These are phyloP conservation scores for Neoarthrinium moseri DNA, from an alignment of 2,329 filamentous ascomycete genomes.

Conservation along the genomic window DNA sequence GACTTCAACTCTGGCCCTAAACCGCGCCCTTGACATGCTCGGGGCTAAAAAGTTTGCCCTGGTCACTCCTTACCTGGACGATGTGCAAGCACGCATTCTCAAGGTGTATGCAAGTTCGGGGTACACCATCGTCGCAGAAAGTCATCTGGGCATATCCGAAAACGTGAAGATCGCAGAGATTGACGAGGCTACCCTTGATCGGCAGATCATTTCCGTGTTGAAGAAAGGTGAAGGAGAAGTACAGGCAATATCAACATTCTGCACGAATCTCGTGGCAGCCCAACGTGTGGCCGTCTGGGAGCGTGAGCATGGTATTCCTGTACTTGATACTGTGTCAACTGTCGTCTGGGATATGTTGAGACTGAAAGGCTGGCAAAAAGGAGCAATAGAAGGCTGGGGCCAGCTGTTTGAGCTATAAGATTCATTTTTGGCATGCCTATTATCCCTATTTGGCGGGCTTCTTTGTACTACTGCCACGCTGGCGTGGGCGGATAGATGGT, in stretches of 20 bases:
- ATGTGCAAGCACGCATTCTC: slow-evolving; percentile 36
- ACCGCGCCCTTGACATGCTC: slow-evolving; percentile 28
- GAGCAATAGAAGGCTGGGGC: too few relatives aligned
- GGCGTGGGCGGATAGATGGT: too few relatives aligned
- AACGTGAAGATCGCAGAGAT: slow-evolving; percentile 37
- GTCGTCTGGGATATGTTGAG: slow-evolving; percentile 41
- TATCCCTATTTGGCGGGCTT: too few relatives aligned
- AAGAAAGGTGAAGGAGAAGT: slow-evolving; percentile 25
- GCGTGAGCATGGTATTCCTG: slow-evolving; percentile 27
- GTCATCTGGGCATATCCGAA: slow-evolving; percentile 31
- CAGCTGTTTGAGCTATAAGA: too few relatives aligned
- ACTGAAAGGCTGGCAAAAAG: too few relatives aligned
- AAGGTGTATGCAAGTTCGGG: slow-evolving; percentile 31
- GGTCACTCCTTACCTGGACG: slow-evolving; percentile 40
- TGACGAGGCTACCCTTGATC: slow-evolving; percentile 20
- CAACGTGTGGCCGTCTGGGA: slow-evolving; percentile 38
- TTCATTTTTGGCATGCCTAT: too few relatives aligned
- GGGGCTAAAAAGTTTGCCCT: slow-evolving; percentile 29
- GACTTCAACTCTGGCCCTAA: slow-evolving; percentile 39
- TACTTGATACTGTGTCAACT: slow-evolving; percentile 41
- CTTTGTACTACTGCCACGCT: too few relatives aligned
- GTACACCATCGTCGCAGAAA: slow-evolving; percentile 29
- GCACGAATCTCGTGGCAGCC: slow-evolving; percentile 40
- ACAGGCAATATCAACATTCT: slow-evolving; percentile 37
- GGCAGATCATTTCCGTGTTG: slow-evolving; percentile 22